phyloP scores from a whole-genome alignment of 495 filamentous ascomycete species.

The Penicillium pulvis region DNA sequence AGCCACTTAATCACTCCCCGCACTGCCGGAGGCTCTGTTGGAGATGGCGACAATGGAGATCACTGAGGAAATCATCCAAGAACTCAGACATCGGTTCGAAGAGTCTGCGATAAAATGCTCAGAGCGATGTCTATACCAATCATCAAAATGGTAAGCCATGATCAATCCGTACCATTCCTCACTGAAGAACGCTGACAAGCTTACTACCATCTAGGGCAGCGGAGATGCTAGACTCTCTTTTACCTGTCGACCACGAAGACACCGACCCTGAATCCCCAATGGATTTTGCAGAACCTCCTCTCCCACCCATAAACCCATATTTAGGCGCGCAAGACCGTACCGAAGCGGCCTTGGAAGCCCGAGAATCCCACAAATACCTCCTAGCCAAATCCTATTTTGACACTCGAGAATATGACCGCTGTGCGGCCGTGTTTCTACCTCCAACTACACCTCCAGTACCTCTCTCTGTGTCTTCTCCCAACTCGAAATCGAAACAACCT shows the following conservation, averaged over 20 bases:
- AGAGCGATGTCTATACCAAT: slow-evolving; percentile 93
- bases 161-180: neutral
- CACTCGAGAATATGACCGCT: slow-evolving; percentile 92
- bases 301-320: slow-evolving; percentile 45
- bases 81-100: slow-evolving; percentile 68
- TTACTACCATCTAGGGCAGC: slow-evolving; percentile 69
- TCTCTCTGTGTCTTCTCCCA: slow-evolving; percentile 49
- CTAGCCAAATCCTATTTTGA: slow-evolving; percentile 96
- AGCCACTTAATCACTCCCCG: neutral
- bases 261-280: slow-evolving; percentile 62
- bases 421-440: slow-evolving; percentile 85
- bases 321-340: slow-evolving; percentile 54
- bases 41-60: slow-evolving; percentile 38
- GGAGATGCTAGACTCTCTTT: slow-evolving; percentile 85
- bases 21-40: neutral
- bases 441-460: slow-evolving; percentile 66
- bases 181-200: slow-evolving; percentile 7
- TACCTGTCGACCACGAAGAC: slow-evolving; percentile 49
- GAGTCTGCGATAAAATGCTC: slow-evolving; percentile 87
- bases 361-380: slow-evolving; percentile 79
- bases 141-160: slow-evolving; percentile 82
- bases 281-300: slow-evolving; percentile 45
- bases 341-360: slow-evolving; percentile 77
- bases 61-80: slow-evolving; percentile 43
- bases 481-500: slow-evolving; percentile 40